Percentiles rank a stretch among this genome's conserved stretches.
phyloP scores from a whole-genome alignment of 2,329 filamentous ascomycete species.

The Orbilia blumenaviensis region DNA sequence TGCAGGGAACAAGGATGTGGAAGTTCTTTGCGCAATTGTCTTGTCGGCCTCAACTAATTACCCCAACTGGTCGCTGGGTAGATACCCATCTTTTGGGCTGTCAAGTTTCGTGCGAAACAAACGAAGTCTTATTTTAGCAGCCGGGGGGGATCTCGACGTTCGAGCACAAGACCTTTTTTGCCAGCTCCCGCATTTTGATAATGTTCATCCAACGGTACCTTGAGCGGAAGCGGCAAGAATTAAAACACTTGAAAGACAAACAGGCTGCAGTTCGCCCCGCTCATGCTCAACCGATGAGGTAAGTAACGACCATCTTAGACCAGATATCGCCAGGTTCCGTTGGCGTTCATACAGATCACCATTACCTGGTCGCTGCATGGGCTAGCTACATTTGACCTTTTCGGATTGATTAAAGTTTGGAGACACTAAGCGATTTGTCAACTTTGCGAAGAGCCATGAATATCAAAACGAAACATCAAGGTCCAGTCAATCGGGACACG shows the following conservation, averaged over 20 bases:
- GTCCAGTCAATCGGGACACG: constrained; percentile 19
- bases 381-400: constrained; percentile 8
- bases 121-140: constrained; percentile 54
- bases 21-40: constrained; percentile 54
- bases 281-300: constrained; percentile 31
- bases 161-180: constrained; percentile 46
- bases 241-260: constrained; percentile 50
- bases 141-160: constrained; percentile 44
- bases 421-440: constrained; percentile 52
- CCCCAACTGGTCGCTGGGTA: constrained; percentile 48
- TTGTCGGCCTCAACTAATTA: constrained; percentile 51
- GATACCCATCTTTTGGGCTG: constrained; percentile 52
- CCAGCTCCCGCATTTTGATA: constrained; percentile 50
- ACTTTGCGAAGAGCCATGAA: constrained; percentile 23
- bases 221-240: constrained; percentile 52
- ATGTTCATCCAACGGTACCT: constrained; percentile 49
- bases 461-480: constrained; percentile 46
- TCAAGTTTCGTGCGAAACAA: constrained; percentile 54
- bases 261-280: constrained; percentile 42
- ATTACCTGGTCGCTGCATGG: constrained; percentile 38
- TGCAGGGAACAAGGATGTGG: constrained; percentile 53
- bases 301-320: constrained; percentile 40
- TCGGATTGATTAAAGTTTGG: constrained; percentile 24
- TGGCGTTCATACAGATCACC: constrained; percentile 18
- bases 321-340: constrained; percentile 31